Evolutionary conservation across 2,329 filamentous ascomycete species (phyloP).

Genomic region (Penicillium sp.): DNA sequence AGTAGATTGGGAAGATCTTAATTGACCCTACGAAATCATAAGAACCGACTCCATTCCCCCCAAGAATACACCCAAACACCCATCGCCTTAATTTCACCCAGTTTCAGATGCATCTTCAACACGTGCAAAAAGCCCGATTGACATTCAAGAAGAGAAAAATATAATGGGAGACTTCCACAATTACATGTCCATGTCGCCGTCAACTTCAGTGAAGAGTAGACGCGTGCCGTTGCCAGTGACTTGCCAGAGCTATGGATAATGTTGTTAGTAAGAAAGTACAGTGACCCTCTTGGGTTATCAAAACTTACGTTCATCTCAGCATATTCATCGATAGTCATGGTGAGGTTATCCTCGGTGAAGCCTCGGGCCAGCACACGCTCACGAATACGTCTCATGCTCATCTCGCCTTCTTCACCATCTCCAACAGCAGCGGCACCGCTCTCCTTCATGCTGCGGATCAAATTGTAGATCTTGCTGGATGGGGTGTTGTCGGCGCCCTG

Average conservation of each 20-base stretch:
- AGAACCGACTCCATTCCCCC: constrained; percentile 11
- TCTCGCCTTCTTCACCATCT: constrained; percentile 68
- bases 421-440: constrained; percentile 76
- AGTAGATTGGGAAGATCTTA: constrained; percentile 15
- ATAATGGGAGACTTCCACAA: background rate
- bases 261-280: constrained; percentile 36
- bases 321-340: constrained; percentile 84
- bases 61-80: constrained; percentile 24
- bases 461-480: constrained; percentile 88
- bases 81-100: constrained; percentile 16
- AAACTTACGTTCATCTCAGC: constrained; percentile 79
- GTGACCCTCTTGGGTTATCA: background rate
- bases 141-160: constrained; percentile 4
- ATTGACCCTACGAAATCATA: constrained; percentile 12
- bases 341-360: constrained; percentile 92
- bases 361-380: constrained; percentile 93
- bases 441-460: constrained; percentile 84
- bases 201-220: constrained; percentile 66
- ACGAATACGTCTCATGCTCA: constrained; percentile 83
- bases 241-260: constrained; percentile 66
- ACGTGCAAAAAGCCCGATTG: constrained; percentile 11
- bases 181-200: constrained; percentile 53
- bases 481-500: constrained; percentile 69
- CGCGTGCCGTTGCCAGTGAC: constrained; percentile 67
- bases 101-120: constrained; percentile 21